Percentiles rank a stretch among this genome's conserved stretches.
Evolutionary conservation across 2,329 filamentous ascomycete species (phyloP).

Genomic region (Tolypocladium tropicale): DNA sequence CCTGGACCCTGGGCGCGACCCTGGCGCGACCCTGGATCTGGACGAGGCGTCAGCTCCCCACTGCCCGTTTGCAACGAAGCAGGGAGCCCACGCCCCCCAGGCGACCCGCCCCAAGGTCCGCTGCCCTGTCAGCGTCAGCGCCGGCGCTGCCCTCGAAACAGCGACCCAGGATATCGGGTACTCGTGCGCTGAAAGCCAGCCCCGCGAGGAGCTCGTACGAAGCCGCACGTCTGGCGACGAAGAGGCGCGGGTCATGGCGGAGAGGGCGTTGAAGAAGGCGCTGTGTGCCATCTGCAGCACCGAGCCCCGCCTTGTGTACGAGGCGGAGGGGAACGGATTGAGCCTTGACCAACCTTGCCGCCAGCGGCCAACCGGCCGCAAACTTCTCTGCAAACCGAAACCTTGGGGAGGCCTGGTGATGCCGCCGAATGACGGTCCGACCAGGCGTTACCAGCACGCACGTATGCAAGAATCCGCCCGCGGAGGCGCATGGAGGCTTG

Average conservation of each 20-base stretch:
- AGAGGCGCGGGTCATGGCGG: too few relatives aligned
- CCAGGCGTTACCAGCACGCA: background rate
- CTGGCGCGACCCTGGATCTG: constrained; percentile 17
- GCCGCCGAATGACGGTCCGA: background rate
- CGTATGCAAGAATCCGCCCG: background rate
- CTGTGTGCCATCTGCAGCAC: background rate
- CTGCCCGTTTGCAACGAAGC: background rate
- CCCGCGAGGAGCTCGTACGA: too few relatives aligned
- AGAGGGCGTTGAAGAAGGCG: background rate
- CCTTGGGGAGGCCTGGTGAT: background rate
- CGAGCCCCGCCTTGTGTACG: background rate
- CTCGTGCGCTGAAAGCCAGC: too few relatives aligned
- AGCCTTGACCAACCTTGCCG: background rate
- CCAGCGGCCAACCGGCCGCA: background rate
- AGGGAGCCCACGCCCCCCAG: background rate
- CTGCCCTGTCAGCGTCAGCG: background rate
- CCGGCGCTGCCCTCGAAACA: background rate
- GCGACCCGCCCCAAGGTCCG: background rate
- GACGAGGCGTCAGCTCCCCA: constrained; percentile 12
- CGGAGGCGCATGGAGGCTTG: background rate
- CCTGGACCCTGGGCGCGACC: constrained; percentile 14
- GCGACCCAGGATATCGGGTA: background rate
- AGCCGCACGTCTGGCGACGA: too few relatives aligned
- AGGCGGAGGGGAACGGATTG: background rate
- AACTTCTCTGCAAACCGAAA: background rate